Evolutionary conservation across 1,139 yeast species (phyloP).

Genomic region (Yamadazyma spencermartinsiae): DNA sequence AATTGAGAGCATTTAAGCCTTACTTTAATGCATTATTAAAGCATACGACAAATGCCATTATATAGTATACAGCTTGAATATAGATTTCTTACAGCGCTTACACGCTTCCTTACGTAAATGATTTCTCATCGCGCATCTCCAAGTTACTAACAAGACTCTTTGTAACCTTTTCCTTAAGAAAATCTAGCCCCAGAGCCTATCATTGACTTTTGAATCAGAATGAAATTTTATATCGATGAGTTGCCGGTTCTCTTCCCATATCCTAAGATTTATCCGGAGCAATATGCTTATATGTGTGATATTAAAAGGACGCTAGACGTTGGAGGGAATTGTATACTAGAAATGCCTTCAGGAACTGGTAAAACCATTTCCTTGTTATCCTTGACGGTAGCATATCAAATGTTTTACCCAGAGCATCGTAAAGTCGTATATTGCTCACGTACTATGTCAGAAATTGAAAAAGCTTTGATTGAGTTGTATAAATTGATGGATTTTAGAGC

Average conservation of each 20-base stretch:
- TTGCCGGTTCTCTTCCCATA: constrained; percentile 96
- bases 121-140: constrained; percentile 2
- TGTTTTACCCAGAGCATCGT: constrained; percentile 92
- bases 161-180: no score
- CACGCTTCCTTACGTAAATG: neutral
- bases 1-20: neutral
- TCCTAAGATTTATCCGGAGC: constrained; percentile 96
- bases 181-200: no score
- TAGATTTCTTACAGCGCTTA: neutral
- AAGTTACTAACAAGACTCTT: no score
- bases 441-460: constrained; percentile 98
- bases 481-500: constrained; percentile 85
- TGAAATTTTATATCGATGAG: constrained; percentile 88
- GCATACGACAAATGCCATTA: no score
- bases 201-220: no score
- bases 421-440: constrained; percentile 97
- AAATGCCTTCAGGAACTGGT: constrained; percentile 99
- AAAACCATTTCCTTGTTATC: constrained; percentile 91
- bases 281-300: constrained; percentile 95
- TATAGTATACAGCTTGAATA: no score
- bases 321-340: constrained; percentile 96
- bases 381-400: constrained; percentile 90
- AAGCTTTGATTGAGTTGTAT: constrained; percentile 91
- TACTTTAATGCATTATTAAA: no score
- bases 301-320: constrained; percentile 90